These are phyloP conservation scores for Russula virescens DNA, from an alignment of 768 basidiomycete species.

Conservation along the genomic window DNA sequence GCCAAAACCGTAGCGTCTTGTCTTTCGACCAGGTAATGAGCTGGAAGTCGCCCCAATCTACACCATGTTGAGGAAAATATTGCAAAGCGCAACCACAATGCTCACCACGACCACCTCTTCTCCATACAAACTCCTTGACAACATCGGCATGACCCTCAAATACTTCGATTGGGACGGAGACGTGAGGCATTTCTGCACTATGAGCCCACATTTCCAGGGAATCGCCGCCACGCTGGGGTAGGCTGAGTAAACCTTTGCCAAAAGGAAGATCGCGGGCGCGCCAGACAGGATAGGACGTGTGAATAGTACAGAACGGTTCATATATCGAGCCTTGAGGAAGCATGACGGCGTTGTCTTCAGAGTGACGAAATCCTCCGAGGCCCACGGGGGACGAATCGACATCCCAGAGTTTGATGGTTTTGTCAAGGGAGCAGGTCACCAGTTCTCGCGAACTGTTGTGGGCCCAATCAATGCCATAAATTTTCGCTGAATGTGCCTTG, in stretches of 20 bases:
- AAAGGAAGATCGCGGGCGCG: conserved; percentile 90
- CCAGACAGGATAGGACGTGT: conserved; percentile 89
- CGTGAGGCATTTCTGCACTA: conserved; percentile 27
- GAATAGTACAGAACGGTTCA: conserved; percentile 48
- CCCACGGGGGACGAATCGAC: conserved; percentile 33
- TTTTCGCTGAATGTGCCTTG: conserved; percentile 81
- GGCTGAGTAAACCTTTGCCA: conserved; percentile 77
- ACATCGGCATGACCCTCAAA: conserved; percentile 91
- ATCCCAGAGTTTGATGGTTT: conserved; percentile 87
- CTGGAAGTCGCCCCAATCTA: conserved; percentile 48
- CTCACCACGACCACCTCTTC: conserved; percentile 56
- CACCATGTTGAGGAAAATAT: not conserved
- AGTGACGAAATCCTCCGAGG: conserved; percentile 5
- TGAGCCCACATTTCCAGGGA: conserved; percentile 76
- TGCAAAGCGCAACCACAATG: not conserved
- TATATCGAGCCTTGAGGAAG: conserved; percentile 20
- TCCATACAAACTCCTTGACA: conserved; percentile 98
- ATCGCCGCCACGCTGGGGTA: conserved; percentile 85
- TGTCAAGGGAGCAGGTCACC: conserved; percentile 92
- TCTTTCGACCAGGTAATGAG: conserved; percentile 85
- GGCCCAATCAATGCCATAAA: conserved; percentile 98
- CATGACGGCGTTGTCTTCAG: conserved; percentile 10
- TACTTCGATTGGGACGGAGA: conserved; percentile 52
- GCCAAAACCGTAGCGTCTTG: conserved; percentile 87
- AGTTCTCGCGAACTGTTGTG: conserved; percentile 68